Base-by-base conservation (phyloP, 1,284 basidiomycete species). In the Neonothopanus nambi region DNA sequence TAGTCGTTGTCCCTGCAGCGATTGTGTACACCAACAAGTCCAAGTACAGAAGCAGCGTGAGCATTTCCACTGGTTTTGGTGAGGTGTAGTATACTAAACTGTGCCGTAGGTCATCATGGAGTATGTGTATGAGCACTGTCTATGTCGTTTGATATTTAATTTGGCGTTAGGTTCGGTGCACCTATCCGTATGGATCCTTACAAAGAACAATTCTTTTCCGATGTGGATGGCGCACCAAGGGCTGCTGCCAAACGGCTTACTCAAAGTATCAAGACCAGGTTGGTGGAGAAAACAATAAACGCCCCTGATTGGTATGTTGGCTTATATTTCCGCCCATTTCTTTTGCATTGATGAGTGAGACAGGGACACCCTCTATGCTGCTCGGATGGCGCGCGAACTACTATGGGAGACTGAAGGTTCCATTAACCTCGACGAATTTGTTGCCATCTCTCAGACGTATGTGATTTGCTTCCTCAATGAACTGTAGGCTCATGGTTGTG, bases 11-110 rank as follows among this genome's bases (percentile, higher is more conserved):
- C 33, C 93, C 95, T 7, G 85, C 88, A 8, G 87, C 92, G 1
- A 93, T 98, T 59, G 93, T 93, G 5, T 98, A 97, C 69, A 93
- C 92, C 48, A 88, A 98, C 72, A 98, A 98, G 73, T 85, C 89
- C 45, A 94, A 95, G 72, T 98, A 98, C 68, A 80, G 95, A 51
- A 93, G 91, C 64, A 74, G 79, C 65, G 89, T 89, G 63, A 67
- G 84, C 78, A 18, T 6, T 45, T 20, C 51, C n/a, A 39, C 20
- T 47, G 38, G 51, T n/a, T 26, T 46, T 39, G 13, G 24, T n/a
- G 21, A 13, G 13, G 23, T 47, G 35, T 24, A 6, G 3, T 33
- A 3, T 4, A n/a, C 24, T 48, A 20, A 48, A 41, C 18, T 30
- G 17, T 18, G 3, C 41, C 41, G 50, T 46, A 89, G 86, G 86